A percentile compares a stretch with the other conserved stretches of the same genome.
Evolutionary conservation across 768 basidiomycete species (phyloP).

Genomic region (Lentinus tigrinus): DNA sequence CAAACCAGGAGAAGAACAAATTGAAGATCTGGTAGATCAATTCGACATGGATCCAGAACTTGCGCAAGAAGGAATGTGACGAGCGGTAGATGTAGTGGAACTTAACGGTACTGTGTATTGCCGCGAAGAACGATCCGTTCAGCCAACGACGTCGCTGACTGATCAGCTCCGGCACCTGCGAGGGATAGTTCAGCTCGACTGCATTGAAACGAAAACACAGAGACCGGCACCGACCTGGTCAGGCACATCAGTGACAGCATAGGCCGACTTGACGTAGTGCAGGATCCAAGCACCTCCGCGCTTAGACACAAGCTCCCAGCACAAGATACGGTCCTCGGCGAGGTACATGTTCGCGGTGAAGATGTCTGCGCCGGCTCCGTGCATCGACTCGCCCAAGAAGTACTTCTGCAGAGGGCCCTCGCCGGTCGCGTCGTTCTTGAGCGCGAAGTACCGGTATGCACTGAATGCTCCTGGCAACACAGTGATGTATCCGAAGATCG

Average conservation of each 20-base stretch:
- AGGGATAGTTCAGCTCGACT: not conserved
- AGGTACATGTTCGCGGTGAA: slow-evolving; percentile 98
- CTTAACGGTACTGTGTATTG: slow-evolving; percentile 86
- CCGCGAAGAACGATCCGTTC: slow-evolving; percentile 98
- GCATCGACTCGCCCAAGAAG: slow-evolving; percentile 96
- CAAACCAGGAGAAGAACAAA: slow-evolving; percentile 90
- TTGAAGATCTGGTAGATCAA: slow-evolving; percentile 90
- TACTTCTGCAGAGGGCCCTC: slow-evolving; percentile 93
- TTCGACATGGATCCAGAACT: slow-evolving; percentile 94
- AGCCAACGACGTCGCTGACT: slow-evolving; percentile 96
- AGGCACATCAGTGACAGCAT: slow-evolving; percentile 90
- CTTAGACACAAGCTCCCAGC: slow-evolving; percentile 98
- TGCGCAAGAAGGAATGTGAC: slow-evolving; percentile 76
- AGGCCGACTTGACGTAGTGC: slow-evolving; percentile 95
- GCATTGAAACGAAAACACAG: not conserved
- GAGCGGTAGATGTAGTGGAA: slow-evolving; percentile 96
- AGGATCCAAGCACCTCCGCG: slow-evolving; percentile 86
- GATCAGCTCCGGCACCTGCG: slow-evolving; percentile 85
- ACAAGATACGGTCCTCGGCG: slow-evolving; percentile 91
- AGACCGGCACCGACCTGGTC: slow-evolving; percentile 55
- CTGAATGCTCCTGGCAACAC: slow-evolving; percentile 93
- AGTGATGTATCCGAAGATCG: slow-evolving; percentile 90
- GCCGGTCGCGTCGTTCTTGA: slow-evolving; percentile 81
- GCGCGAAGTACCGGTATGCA: slow-evolving; percentile 86
- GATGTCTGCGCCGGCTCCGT: slow-evolving; percentile 83